Evolutionary conservation across 108 stramenopile species (phyloP), one percentile per base, ranked within the genome.

Genomic region (Conticribra guillardii): DNA sequence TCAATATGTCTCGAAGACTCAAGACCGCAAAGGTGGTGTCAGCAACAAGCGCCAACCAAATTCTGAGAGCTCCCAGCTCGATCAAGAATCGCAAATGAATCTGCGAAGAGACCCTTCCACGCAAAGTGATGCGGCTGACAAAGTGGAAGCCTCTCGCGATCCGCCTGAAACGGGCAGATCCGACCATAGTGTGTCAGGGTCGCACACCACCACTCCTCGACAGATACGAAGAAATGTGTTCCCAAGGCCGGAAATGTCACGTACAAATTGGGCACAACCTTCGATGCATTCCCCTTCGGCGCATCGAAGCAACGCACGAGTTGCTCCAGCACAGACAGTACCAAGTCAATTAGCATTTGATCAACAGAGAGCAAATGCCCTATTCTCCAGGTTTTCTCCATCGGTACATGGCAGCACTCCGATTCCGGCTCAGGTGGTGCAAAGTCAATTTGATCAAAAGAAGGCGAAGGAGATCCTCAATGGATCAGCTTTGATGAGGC

Each of bases 401-500:
- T 41, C 37, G 11, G 37, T n/a, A n/a, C n/a, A n/a, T n/a, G n/a
- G n/a, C n/a, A n/a, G n/a, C 44, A 44, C 44, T 11, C 15, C 15
- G 44, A 44, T 51, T 51, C n/a, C 50, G 19, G 4, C 21, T 23
- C 17, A 49, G 7, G 19, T 48, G 31, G 33, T 18, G 31, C n/a
- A 59, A 49, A 29, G 28, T 26, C 18, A 29, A 27, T 58, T 19
- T 37, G 45, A 50, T 34, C 58, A 22, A 41, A 11, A 41, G 11
- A 41, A 41, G 37, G 37, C 37, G 11, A 41, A 41, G 5, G 37
- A 41, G 8, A 41, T 41, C 37, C 5, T 41, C 37, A 41, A 41
- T 41, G 37, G 11, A 41, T 33, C 62, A n/a, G 68, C 68, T 50
- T 28, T 55, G 30, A 24, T 33, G 9, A 69, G 68, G 29, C 68